Evolutionary conservation across 345 rosid genomes (phyloP), one percentile per base, ranked within the genome.

Genomic region (Eucalyptus tenuipes): DNA sequence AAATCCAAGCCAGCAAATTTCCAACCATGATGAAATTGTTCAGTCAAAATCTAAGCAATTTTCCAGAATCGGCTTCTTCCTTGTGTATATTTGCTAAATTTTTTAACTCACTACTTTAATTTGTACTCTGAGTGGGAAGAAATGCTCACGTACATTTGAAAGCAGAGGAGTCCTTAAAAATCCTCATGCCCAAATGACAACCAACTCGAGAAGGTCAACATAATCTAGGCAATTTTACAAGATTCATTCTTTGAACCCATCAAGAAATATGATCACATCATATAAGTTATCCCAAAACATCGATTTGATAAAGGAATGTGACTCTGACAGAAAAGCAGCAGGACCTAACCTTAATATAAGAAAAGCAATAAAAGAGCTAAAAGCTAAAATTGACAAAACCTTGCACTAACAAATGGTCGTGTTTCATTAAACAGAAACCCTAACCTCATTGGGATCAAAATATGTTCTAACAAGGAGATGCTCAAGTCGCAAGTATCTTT

Each of bases 391-490:
- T 18, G 45, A 37, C 45, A 71, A 71, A 71, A 75, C 29, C 45
- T 40, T 75, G 29, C 47, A 84, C 31, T 47, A 84, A 47, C 37
- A 49, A 84, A 85, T 48, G 12, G 53, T 27, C 55, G 2, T 48
- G 40, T 75, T 50, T 31, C 45, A 87, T 49, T 37, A 40, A 86
- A 16, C 50, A 47, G 89, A 88, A 50, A 89, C 50, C 80, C 93
- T 88, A 49, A 98, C 99, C 99, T 98, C 99, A 91, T 94, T 95
- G 1, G 99, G 98, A 93, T 97, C 99, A 91, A 97, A 98, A 89
- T 98, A 98, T 86, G 99, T 95, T 92, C 98, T 94, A 90, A 98
- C 99, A 59, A 98, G 94, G 75, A 97, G 98, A 94, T 98, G 99
- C 91, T 98, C 98, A 49, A 98, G 98, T 80, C 94, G 91, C 96